These are phyloP conservation scores for Malus sieversii DNA, from an alignment of 306 rosid genomes.

Conservation along the genomic window DNA sequence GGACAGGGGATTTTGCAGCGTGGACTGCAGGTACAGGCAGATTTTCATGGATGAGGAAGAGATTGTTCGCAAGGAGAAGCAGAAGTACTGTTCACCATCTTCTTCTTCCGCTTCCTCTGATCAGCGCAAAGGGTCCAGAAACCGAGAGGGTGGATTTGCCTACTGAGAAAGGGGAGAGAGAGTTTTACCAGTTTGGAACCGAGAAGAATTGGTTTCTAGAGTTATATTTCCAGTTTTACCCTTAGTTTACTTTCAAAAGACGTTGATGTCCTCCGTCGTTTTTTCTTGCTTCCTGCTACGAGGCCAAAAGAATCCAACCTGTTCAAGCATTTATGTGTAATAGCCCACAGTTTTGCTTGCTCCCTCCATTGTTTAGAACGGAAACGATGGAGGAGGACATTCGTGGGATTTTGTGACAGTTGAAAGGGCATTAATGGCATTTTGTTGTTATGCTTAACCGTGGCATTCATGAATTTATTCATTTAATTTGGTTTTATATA, in stretches of 20 bases:
- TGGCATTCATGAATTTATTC: background rate
- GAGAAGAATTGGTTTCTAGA: background rate
- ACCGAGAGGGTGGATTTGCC: constrained; percentile 35
- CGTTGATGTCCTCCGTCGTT: constrained; percentile 24
- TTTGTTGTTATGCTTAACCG: background rate
- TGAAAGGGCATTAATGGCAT: constrained; percentile 27
- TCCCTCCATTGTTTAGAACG: background rate
- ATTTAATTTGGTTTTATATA: background rate
- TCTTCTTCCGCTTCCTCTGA: constrained; percentile 31
- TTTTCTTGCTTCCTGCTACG: constrained; percentile 45
- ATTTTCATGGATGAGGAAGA: constrained; percentile 84
- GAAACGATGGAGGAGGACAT: background rate
- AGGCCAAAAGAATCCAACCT: constrained; percentile 44
- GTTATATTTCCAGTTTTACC: constrained; percentile 28
- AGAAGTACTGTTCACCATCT: constrained; percentile 40
- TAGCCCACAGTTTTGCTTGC: constrained; percentile 19
- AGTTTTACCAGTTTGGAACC: background rate
- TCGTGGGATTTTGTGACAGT: background rate
- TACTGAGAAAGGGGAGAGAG: constrained; percentile 16
- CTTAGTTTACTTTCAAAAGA: constrained; percentile 24
- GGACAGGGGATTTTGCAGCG: constrained; percentile 85
- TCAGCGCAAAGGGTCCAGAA: constrained; percentile 37
- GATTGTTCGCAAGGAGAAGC: constrained; percentile 23
- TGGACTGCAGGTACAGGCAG: constrained; percentile 86
- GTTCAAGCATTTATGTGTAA: constrained; percentile 7